Evolutionary conservation across 768 basidiomycete genomes (phyloP), one percentile per base, ranked within the genome.

Genomic region (Boletus pseudo-olivaceus): DNA sequence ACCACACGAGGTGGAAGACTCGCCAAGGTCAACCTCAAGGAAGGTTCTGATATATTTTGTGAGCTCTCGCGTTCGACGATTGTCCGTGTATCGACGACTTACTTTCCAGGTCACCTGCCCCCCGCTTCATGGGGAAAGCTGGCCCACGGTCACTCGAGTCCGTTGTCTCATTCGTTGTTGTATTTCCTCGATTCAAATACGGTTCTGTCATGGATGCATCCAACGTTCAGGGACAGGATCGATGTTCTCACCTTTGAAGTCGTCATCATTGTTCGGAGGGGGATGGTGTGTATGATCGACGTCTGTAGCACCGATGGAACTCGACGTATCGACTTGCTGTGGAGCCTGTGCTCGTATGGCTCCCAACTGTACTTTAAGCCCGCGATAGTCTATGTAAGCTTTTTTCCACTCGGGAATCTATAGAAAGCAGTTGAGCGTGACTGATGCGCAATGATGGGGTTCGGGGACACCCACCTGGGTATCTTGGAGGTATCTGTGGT

Each of bases 281-380:
- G 35, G 19, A 5, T 37, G n/a, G 11, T 44, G 47, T 33, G 29
- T 26, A n/a, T 41, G 49, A 49, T 53, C 37, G 7, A 40, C 38
- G 29, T 55, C 46, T 3, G 56, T 27, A 20, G 48, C 15, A 5
- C 42, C 48, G 32, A 51, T 29, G 14, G 33, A 52, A 41, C 29
- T 41, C 20, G 51, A 46, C 23, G 38, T 10, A 12, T 53, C 48
- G 26, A 63, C 38, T 49, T 73, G 72, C 8, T 70, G 68, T 7
- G 27, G 48, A 9, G 41, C 17, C 26, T 56, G 50, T 49, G 68
- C 72, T 23, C 78, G 76, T 52, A 88, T 82, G 3, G 78, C 76
- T 9, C 76, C 74, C 14, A 90, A 85, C 20, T 77, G 75, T 60
- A 86, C 88, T 69, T 91, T 90, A n/a, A 91, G 78, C 12, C 80